A percentile compares a stretch with the other conserved stretches of the same genome.
Evolutionary conservation across 1,284 basidiomycete genomes (phyloP).

Genomic region (Sparassis latifolia): DNA sequence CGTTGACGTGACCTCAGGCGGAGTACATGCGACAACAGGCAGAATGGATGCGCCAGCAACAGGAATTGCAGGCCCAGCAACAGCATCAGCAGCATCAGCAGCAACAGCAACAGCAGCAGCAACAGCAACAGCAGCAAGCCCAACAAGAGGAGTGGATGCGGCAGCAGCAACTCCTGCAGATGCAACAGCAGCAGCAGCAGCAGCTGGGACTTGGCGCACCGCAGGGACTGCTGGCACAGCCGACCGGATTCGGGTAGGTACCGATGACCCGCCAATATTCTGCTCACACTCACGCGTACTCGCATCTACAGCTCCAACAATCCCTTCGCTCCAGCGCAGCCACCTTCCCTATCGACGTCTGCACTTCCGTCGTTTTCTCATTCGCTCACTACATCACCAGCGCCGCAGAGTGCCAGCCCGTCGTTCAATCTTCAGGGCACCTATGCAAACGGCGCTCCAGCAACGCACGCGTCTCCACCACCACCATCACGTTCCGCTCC

Average conservation of each 20-base stretch:
- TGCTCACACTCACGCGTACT: neutral
- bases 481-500: conserved; percentile 27
- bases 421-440: conserved; percentile 60
- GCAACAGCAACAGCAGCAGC: conserved; percentile 39
- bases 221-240: conserved; percentile 34
- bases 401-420: conserved; percentile 18
- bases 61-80: conserved; percentile 37
- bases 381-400: conserved; percentile 9
- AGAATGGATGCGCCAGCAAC: conserved; percentile 47
- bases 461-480: conserved; percentile 24
- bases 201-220: conserved; percentile 32
- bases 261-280: neutral
- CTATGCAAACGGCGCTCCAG: conserved; percentile 29
- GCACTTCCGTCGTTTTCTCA: conserved; percentile 8
- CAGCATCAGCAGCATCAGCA: conserved; percentile 49
- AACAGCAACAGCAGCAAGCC: conserved; percentile 37
- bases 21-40: conserved; percentile 74
- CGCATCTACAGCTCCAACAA: conserved; percentile 64
- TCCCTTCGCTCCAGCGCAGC: conserved; percentile 18
- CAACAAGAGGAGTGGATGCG: conserved; percentile 64
- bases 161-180: conserved; percentile 55
- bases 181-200: conserved; percentile 55
- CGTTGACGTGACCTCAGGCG: conserved; percentile 30
- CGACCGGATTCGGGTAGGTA: conserved; percentile 65
- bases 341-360: conserved; percentile 12